Evolutionary conservation across 495 filamentous ascomycete species (phyloP).

Genomic region (Aspergillus bertholletiae): DNA sequence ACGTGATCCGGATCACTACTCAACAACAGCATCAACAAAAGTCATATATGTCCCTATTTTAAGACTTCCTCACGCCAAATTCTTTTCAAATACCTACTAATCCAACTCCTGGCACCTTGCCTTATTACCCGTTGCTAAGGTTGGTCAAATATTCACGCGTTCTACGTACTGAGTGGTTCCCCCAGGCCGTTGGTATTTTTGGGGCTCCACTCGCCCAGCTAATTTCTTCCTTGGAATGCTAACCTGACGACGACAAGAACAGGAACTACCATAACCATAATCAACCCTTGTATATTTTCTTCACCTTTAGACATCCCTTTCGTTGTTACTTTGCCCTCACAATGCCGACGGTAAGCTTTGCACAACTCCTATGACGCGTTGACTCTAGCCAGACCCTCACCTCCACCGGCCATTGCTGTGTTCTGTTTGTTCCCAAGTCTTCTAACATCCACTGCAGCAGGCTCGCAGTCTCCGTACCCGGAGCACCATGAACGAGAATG

Average conservation of each 20-base stretch:
- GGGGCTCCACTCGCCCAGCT: conserved; percentile 34
- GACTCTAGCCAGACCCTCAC: background rate
- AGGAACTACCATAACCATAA: conserved; percentile 25
- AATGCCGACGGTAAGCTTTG: conserved; percentile 46
- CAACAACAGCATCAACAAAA: conserved; percentile 28
- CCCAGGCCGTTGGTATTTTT: conserved; percentile 35
- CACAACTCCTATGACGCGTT: conserved; percentile 21
- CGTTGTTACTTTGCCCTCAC: conserved; percentile 19
- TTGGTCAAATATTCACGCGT: conserved; percentile 39
- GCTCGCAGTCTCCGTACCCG: conserved; percentile 58
- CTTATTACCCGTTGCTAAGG: conserved; percentile 21
- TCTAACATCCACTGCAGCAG: conserved; percentile 30
- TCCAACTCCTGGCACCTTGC: conserved; percentile 20
- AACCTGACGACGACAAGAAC: conserved; percentile 28
- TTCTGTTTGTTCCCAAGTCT: background rate
- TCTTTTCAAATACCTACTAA: conserved; percentile 15
- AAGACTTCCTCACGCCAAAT: conserved; percentile 15
- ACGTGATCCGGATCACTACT: conserved; percentile 19
- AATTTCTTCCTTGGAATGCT: conserved; percentile 39
- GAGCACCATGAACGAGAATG: conserved; percentile 83
- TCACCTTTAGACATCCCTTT: conserved; percentile 21
- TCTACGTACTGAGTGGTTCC: conserved; percentile 36
- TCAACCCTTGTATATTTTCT: conserved; percentile 25
- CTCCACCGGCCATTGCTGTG: conserved; percentile 10
- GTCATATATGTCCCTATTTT: conserved; percentile 21